Conservation (phyloP, 1,284 basidiomycete species). For the Tetrapyrgos nigripes region DNA sequence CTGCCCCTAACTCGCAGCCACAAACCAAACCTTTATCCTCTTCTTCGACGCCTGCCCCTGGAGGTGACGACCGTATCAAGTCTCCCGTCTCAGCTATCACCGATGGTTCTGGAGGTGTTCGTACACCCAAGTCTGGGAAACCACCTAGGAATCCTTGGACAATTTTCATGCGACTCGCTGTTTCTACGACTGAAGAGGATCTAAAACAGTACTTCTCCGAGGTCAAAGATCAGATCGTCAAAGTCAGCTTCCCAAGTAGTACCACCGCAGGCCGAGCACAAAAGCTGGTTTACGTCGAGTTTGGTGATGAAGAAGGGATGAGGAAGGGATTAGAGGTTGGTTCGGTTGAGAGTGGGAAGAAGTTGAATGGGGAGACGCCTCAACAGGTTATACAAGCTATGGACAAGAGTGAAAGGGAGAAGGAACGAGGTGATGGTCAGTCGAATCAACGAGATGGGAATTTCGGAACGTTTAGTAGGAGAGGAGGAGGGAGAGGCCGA, state of each 20-base stretch:
- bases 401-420: conserved; percentile 65
- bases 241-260: conserved; percentile 68
- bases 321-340: conserved; percentile 68
- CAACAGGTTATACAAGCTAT: conserved; percentile 71
- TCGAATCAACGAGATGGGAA: conserved; percentile 26
- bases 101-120: conserved; percentile 58
- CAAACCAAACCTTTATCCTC: conserved; percentile 1
- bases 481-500: conserved; percentile 59
- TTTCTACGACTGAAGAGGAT: conserved; percentile 67
- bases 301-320: conserved; percentile 85
- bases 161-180: conserved; percentile 78
- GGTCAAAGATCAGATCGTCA: conserved; percentile 70
- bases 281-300: conserved; percentile 84
- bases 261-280: conserved; percentile 50
- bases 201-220: conserved; percentile 80
- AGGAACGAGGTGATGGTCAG: conserved; percentile 39
- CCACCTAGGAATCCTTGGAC: conserved; percentile 83
- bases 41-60: conserved; percentile 17
- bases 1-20: conserved; percentile 20
- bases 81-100: conserved; percentile 46
- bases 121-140: conserved; percentile 69
- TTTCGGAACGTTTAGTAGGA: background rate
- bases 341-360: background rate
- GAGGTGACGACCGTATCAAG: conserved; percentile 12
- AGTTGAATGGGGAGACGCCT: conserved; percentile 72